Percentiles rank a stretch among this genome's conserved stretches.
Evolutionary conservation across 768 basidiomycete species (phyloP).

Genomic region (Naematelia encephala): DNA sequence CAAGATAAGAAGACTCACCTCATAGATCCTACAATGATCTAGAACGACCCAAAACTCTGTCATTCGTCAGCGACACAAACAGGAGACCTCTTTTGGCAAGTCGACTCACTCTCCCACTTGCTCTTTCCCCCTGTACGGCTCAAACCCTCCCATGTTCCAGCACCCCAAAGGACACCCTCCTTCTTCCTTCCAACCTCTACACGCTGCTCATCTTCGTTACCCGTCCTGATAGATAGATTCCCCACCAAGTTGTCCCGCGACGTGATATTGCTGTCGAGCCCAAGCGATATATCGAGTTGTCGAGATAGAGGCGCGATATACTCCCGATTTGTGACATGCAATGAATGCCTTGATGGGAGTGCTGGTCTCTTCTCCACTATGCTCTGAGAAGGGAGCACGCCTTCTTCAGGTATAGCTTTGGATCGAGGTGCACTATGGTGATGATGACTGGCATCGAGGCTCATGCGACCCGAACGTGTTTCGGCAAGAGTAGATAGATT

Average conservation of each 20-base stretch:
- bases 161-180: constrained; percentile 50
- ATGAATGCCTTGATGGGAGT: neutral
- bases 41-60: constrained; percentile 49
- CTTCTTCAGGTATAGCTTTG: neutral
- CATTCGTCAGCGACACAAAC: too few species aligned
- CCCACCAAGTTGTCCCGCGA: neutral
- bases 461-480: neutral
- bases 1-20: constrained; percentile 19
- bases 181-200: constrained; percentile 46
- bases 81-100: too few species aligned
- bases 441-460: neutral
- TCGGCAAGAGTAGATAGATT: neutral
- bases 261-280: neutral
- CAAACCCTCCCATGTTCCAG: constrained; percentile 48
- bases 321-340: neutral
- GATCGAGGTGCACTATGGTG: neutral
- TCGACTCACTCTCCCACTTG: constrained; percentile 49
- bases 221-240: constrained; percentile 4
- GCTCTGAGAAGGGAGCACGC: too few species aligned
- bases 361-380: neutral
- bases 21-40: constrained; percentile 47
- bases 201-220: constrained; percentile 38
- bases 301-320: neutral
- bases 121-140: constrained; percentile 33
- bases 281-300: neutral